Evolutionary conservation across 2,329 filamentous ascomycete genomes (phyloP), one percentile per base, ranked within the genome.

Genomic region (Beauveria bassiana): DNA sequence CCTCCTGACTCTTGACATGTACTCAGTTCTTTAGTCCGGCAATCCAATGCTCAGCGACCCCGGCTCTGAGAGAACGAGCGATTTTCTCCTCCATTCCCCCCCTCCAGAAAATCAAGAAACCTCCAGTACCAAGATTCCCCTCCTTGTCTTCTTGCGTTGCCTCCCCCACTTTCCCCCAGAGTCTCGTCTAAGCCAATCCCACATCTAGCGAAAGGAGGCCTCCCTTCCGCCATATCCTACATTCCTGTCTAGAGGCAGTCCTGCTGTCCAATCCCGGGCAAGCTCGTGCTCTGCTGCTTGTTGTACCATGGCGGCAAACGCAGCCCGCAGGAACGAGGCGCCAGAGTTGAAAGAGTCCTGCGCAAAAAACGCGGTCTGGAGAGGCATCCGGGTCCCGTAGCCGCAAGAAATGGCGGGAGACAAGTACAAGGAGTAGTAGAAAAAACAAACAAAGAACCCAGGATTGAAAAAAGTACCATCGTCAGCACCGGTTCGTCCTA

Each of bases 11-110:
- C 45, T 20, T 14, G 34, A 42, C 42, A 81, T 86, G 82, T 86
- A 78, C 81, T 84, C 82, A 74, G 79, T 79, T 79, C 78, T 81
- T 83, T 86, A 86, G 83, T 85, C 83, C 82, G 77, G 68, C 75
- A 74, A 77, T 79, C 81, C 80, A 85, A 81, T 71, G 72, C 78
- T 83, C 75, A 79, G 75, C 77, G 78, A 79, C 77, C 76, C 73
- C 79, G 79, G 81, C 74, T 86, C 83, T 86, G 83, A 85, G 76
- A 83, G 79, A 83, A 80, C 79, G 81, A 84, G 79, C 78, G 58
- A 54, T 64, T 61, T 61, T 65, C 61, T 46, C 52, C 47, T 47
- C 63, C 57, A 42, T 58, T 47, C 9, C 49, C 8, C 38, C 49
- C 24, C 43, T 47, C 9, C 28, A 38, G 34, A 16, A 16, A 16